A percentile compares a stretch with the other conserved stretches of the same genome.
These are phyloP conservation scores for Cajanus cajan DNA, from an alignment of 306 rosid genomes.

Conservation along the genomic window DNA sequence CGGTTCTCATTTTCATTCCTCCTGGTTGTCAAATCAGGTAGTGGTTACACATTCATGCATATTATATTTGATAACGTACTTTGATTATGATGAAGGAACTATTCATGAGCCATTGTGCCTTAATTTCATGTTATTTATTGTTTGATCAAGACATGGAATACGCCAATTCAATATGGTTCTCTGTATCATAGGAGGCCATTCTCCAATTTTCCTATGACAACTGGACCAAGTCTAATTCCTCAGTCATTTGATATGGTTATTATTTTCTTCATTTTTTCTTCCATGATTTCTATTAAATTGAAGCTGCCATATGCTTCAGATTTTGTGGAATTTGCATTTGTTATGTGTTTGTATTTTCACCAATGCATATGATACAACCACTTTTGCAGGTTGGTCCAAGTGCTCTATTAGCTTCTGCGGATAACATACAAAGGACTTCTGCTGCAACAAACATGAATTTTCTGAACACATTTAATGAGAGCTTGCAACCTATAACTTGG, in stretches of 20 bases:
- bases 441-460: constrained; percentile 13
- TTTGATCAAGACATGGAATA: background rate
- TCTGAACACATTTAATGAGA: background rate
- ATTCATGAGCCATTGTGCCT: background rate
- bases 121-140: constrained; percentile 3
- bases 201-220: constrained; percentile 1
- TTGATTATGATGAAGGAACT: background rate
- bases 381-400: constrained; percentile 23
- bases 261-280: background rate
- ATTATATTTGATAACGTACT: background rate
- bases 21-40: constrained; percentile 25
- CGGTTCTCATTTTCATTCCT: constrained; percentile 5
- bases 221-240: background rate
- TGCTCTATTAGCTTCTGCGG: background rate
- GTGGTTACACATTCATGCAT: background rate
- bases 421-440: background rate
- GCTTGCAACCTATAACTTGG: background rate
- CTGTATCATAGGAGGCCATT: background rate
- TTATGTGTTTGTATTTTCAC: background rate
- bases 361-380: background rate
- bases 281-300: background rate
- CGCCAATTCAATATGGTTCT: background rate
- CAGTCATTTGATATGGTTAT: background rate
- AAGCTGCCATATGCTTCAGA: background rate
- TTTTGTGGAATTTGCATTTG: background rate